These are phyloP conservation scores for Rhizoclosmatium sp. DNA, from an alignment of 192 early-diverging fungal genomes.

Conservation along the genomic window DNA sequence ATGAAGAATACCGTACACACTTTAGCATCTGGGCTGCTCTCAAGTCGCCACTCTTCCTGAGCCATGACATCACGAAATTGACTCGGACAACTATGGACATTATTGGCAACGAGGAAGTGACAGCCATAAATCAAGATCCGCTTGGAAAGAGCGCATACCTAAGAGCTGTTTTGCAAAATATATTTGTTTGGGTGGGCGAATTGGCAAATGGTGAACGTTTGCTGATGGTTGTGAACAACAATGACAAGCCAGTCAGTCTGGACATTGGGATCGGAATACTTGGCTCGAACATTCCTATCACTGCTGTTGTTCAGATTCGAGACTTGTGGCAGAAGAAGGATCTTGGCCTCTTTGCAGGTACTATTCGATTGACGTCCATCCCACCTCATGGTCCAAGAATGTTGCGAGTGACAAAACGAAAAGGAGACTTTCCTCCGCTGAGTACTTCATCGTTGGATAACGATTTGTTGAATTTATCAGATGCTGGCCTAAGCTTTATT, in stretches of 20 bases:
- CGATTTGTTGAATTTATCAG: too few relatives aligned
- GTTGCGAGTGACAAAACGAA: not conserved
- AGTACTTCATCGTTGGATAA: too few relatives aligned
- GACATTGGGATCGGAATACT: constrained; percentile 34
- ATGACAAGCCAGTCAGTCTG: constrained; percentile 17
- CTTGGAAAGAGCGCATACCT: constrained; percentile 49
- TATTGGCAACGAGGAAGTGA: constrained; percentile 57
- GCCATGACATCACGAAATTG: constrained; percentile 56
- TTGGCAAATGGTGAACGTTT: constrained; percentile 38
- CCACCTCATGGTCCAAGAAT: constrained; percentile 1
- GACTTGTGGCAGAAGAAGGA: constrained; percentile 3
- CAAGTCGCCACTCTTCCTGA: constrained; percentile 67
- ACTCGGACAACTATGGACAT: constrained; percentile 35
- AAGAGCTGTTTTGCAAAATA: constrained; percentile 24
- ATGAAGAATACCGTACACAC: constrained; percentile 57
- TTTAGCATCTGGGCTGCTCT: constrained; percentile 66
- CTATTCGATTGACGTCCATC: not conserved
- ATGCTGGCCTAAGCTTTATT: too few relatives aligned
- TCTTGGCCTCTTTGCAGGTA: not conserved
- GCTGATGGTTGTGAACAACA: constrained; percentile 41
- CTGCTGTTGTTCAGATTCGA: not conserved
- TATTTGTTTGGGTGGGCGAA: constrained; percentile 43
- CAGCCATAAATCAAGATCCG: constrained; percentile 68
- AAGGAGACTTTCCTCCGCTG: too few relatives aligned
- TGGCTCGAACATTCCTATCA: not conserved